Percentiles rank a stretch among this genome's conserved stretches.
Conservation (phyloP, 805 yeast genomes). For the Metschnikowia drakensbergensis region DNA sequence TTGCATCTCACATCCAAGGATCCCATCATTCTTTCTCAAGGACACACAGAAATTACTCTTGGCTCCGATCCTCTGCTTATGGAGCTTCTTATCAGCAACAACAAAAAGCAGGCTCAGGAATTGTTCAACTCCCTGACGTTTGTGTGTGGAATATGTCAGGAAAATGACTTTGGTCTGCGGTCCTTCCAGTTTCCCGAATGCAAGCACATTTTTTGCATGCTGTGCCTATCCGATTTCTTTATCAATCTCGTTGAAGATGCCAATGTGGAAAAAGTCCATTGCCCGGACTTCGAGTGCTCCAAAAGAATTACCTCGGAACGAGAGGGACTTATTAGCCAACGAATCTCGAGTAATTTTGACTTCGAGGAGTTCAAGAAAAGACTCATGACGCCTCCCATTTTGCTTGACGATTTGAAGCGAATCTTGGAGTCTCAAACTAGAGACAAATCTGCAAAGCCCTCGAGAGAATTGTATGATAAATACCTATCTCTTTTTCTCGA, state of each 20-base stretch:
- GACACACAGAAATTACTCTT: neutral
- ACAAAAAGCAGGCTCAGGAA: constrained; percentile 16
- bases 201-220: constrained; percentile 17
- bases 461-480: constrained; percentile 4
- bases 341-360: constrained; percentile 12
- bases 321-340: constrained; percentile 4
- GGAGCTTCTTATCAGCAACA: constrained; percentile 11
- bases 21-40: neutral
- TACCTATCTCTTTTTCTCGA: constrained; percentile 37
- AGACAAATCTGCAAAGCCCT: neutral
- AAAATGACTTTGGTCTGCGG: constrained; percentile 41
- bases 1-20: constrained; percentile 7
- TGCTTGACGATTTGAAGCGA: constrained; percentile 28
- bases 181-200: constrained; percentile 32
- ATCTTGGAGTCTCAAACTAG: constrained; percentile 20
- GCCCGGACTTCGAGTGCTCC: constrained; percentile 54
- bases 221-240: constrained; percentile 15
- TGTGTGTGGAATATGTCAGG: constrained; percentile 56
- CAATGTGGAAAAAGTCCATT: constrained; percentile 48
- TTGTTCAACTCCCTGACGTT: constrained; percentile 38
- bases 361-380: constrained; percentile 29
- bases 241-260: constrained; percentile 42
- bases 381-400: constrained; percentile 42
- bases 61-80: neutral
- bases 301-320: constrained; percentile 18